Base-by-base conservation (phyloP, 1,284 basidiomycete genomes). In the Microbotryomycetes sp. region DNA sequence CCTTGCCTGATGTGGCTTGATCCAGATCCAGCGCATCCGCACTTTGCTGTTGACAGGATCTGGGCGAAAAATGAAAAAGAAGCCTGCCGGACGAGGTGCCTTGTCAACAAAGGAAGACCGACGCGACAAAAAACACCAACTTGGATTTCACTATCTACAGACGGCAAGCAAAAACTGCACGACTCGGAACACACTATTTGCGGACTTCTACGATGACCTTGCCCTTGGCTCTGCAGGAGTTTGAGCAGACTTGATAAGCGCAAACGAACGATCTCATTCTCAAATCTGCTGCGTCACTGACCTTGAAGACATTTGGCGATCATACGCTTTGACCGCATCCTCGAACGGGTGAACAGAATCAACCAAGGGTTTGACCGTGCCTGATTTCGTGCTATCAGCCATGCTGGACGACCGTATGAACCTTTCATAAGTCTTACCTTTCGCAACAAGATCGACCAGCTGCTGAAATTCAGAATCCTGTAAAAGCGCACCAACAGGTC, bases 331-430 rank as follows among this genome's bases (percentile, higher is more conserved):
- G 36, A 81, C 69, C 0, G 76, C 81, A 25, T 86, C 82, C 22
- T 82, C 80, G 59, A 87, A 86, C 3, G 72, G 71, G 66, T 78
- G 81, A 0, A 83, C 80, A 0, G 82, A 84, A 73, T 88, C 86
- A 5, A 88, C 79, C 1, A 81, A 68, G 0, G 84, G 79, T 65
- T 81, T 82, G 3, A 86, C 70, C 60, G 78, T 77, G 36, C 83
- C 84, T 82, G 51, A 3, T 25, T 19, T 1, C 28, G 3, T 15
- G 19, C 15, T n/a, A 12, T 9, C 36, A 19, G 36, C 36, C 12
- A 42, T 9, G n/a, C n/a, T n/a, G n/a, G n/a, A n/a, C n/a, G 23
- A 5, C 9, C 14, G 9, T 2, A 16, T 6, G 12, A 9, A 23
- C 19, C 36, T 4, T 22, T 22, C 2, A 32, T 6, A 22, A 19